Base-by-base conservation (phyloP, 768 basidiomycete genomes). In the Hebeloma cylindrosporum region DNA sequence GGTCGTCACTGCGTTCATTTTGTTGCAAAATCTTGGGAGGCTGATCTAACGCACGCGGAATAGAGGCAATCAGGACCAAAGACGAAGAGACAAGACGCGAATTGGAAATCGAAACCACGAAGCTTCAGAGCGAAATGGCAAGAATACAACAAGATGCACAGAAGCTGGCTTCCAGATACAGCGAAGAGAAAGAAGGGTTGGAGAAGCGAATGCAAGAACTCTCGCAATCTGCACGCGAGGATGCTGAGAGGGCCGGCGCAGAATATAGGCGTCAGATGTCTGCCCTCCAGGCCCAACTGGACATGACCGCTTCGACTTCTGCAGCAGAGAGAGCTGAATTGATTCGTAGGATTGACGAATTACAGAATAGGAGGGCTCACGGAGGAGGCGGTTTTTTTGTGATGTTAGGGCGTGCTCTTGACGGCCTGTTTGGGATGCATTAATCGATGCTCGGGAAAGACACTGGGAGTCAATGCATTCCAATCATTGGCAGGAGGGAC, bases 51-150 rank as follows among this genome's bases (percentile, higher is more conserved):
- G 14, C 11, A 14, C 25, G 14, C 23, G n/a, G n/a, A n/a, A 5
- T 20, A 63, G 60, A 61, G 29, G 72, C 77, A 5, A 68, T 74
- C 49, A 59, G 58, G n/a, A 49, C 57, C 43, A 71, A 73, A 48
- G 75, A 77, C 48, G 74, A 75, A 41, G 75, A 75, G 54, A 68
- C 70, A 7, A 61, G 61, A 34, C 47, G 48, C 35, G 75, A 77
- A 50, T 60, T 79, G 32, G 70, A 73, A 41, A 55, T 65, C 0
- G 77, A 75, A 54, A 66, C 68, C 16, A 65, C 62, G 51, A 72
- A 60, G 46, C 66, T 75, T 13, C 67, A 72, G 45, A 51, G 59
- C 11, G 74, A 76, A 43, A 72, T 78, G 47, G 58, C 59, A 8
- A 64, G 72, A 27, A 64, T 76, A 23, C 69, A 69, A 37, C 50